Evolutionary conservation across 345 rosid species (phyloP).

Genomic region (Salix viminalis): DNA sequence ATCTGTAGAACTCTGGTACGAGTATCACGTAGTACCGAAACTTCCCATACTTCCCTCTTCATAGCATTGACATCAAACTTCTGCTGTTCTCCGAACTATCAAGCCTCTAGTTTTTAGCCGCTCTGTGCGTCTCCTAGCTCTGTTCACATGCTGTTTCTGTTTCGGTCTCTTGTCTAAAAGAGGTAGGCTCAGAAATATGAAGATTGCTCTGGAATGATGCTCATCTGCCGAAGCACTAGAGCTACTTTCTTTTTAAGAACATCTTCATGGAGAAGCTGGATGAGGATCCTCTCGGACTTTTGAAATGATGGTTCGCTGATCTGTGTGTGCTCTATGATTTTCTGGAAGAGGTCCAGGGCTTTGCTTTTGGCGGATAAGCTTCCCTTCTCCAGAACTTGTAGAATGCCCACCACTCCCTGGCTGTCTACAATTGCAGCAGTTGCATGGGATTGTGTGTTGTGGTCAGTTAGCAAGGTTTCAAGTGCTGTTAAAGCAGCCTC

Average conservation of each 20-base stretch:
- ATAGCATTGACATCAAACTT: too few species aligned
- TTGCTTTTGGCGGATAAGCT: constrained; percentile 36
- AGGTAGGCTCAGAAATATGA: constrained; percentile 38
- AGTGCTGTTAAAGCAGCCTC: constrained; percentile 52
- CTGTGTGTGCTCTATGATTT: constrained; percentile 33
- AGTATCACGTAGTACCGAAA: too few species aligned
- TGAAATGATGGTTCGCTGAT: constrained; percentile 12
- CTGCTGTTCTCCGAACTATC: too few species aligned
- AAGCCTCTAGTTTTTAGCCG: too few species aligned
- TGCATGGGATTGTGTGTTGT: constrained; percentile 31
- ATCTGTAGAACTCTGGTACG: too few species aligned
- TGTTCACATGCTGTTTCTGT: too few species aligned
- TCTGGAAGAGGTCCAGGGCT: constrained; percentile 45
- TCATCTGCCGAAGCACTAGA: constrained; percentile 42
- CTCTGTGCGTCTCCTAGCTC: too few species aligned
- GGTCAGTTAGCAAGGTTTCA: constrained; percentile 42
- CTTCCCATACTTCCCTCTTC: too few species aligned
- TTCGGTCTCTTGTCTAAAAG: too few species aligned
- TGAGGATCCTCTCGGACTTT: constrained; percentile 43
- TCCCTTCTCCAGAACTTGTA: constrained; percentile 49
- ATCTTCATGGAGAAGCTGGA: constrained; percentile 43
- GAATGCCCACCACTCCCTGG: constrained; percentile 38
- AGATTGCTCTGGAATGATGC: constrained; percentile 46
- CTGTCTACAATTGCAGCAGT: constrained; percentile 39
- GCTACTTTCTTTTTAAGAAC: constrained; percentile 42